phyloP scores from a whole-genome alignment of 176 grass and related monocot genomes.

The Triticum monococcum region DNA sequence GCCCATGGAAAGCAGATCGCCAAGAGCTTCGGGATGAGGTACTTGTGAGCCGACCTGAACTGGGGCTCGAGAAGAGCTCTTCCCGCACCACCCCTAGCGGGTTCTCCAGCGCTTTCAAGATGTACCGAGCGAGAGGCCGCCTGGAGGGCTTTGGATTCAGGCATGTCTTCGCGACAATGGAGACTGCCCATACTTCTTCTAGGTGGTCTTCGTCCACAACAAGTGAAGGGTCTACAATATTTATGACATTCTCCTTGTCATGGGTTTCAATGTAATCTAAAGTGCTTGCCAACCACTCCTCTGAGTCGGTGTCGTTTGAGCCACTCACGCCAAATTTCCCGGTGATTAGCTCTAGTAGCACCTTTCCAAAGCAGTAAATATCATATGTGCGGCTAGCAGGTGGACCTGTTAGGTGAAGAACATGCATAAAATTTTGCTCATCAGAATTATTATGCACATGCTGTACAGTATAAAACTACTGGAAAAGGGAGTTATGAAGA shows the following conservation, averaged over 20 bases:
- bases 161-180: conserved; percentile 80
- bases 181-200: conserved; percentile 89
- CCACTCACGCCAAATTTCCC: conserved; percentile 65
- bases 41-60: conserved; percentile 43
- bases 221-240: conserved; percentile 73
- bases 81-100: conserved; percentile 76
- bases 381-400: conserved; percentile 71
- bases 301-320: conserved; percentile 44
- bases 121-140: conserved; percentile 65
- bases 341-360: conserved; percentile 77
- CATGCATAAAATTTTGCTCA: background rate
- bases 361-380: conserved; percentile 89
- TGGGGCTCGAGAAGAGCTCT: conserved; percentile 32
- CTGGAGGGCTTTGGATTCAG: conserved; percentile 65
- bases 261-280: conserved; percentile 53
- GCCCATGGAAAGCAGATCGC: conserved; percentile 57
- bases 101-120: conserved; percentile 78
- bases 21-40: conserved; percentile 70
- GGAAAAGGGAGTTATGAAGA: conserved; percentile 10
- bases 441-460: background rate
- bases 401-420: conserved; percentile 47
- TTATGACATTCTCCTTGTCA: conserved; percentile 58
- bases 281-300: conserved; percentile 59
- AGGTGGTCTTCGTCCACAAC: conserved; percentile 83
- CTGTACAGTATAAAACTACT: background rate